A percentile compares a stretch with the other conserved stretches of the same genome.
Evolutionary conservation across 2,329 filamentous ascomycete species (phyloP).

Genomic region (Xylaria hypoxylon): DNA sequence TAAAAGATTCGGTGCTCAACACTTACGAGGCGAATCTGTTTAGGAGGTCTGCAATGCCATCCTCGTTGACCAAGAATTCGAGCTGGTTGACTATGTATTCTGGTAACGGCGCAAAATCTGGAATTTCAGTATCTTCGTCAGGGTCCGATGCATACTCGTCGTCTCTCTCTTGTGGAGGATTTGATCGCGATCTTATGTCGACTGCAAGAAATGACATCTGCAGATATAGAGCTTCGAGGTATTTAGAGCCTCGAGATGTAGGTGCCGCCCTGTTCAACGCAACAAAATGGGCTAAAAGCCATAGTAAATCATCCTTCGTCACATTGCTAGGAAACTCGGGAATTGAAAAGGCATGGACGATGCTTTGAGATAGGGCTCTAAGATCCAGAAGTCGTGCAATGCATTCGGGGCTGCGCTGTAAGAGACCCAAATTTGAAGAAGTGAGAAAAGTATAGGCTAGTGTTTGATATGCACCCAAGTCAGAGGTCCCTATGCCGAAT

Average conservation of each 20-base stretch:
- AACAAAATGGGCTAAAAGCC: conserved; percentile 76
- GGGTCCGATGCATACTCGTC: conserved; percentile 58
- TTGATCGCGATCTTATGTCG: conserved; percentile 61
- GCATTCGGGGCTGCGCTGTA: conserved; percentile 55
- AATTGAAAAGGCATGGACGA: conserved; percentile 53
- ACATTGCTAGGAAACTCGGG: conserved; percentile 42
- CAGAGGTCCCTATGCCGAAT: conserved; percentile 19
- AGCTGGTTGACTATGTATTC: conserved; percentile 75
- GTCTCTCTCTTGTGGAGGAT: conserved; percentile 43
- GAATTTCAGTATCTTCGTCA: conserved; percentile 49
- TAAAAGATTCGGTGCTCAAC: conserved; percentile 41
- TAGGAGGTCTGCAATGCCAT: conserved; percentile 75
- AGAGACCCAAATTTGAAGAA: conserved; percentile 52
- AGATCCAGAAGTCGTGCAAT: conserved; percentile 56
- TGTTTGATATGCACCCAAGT: conserved; percentile 43
- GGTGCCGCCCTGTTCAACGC: conserved; percentile 61
- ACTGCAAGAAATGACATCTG: conserved; percentile 64
- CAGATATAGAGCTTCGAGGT: conserved; percentile 64
- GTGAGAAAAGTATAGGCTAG: conserved; percentile 50
- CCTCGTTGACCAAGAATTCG: conserved; percentile 77
- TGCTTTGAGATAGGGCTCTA: conserved; percentile 56
- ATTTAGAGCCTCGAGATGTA: conserved; percentile 47
- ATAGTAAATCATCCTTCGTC: conserved; percentile 63
- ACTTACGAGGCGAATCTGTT: conserved; percentile 56
- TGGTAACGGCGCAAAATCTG: conserved; percentile 54